phyloP scores from a whole-genome alignment of 148 eudicot genomes.

The Drosera capensis region DNA sequence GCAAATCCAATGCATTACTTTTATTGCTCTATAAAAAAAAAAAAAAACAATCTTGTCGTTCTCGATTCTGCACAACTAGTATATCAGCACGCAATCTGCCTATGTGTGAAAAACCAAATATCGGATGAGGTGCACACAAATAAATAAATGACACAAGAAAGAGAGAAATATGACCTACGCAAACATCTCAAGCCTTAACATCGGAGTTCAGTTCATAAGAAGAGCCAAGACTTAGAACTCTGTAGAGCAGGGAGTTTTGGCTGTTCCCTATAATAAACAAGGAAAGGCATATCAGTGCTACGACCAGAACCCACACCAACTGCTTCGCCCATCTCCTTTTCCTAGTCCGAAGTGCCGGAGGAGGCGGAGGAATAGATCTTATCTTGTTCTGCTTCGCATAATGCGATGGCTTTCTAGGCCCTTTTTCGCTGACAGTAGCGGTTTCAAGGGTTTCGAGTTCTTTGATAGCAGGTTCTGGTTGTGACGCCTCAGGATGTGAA shows the following conservation, averaged over 20 bases:
- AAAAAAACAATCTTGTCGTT: too few relatives aligned
- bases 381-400: constrained; percentile 46
- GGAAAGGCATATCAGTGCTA: constrained; percentile 19
- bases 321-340: constrained; percentile 44
- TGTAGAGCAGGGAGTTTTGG: constrained; percentile 19
- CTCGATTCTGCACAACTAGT: too few relatives aligned
- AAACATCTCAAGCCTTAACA: constrained; percentile 7
- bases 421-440: constrained; percentile 17
- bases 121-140: constrained; percentile 3
- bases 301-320: constrained; percentile 37
- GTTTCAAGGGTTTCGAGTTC: constrained; percentile 30
- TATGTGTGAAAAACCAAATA: neutral
- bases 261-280: constrained; percentile 44
- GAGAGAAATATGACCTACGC: neutral
- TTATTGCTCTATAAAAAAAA: neutral
- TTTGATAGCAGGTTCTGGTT: constrained; percentile 21
- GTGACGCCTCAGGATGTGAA: constrained; percentile 20
- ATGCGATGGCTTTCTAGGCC: constrained; percentile 26
- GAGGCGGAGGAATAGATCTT: constrained; percentile 60
- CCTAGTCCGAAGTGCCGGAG: constrained; percentile 74
- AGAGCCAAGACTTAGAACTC: constrained; percentile 10
- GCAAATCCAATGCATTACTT: neutral
- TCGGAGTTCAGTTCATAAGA: constrained; percentile 8
- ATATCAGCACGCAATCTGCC: too few relatives aligned
- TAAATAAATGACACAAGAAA: neutral